Evolutionary conservation across 2,329 filamentous ascomycete species (phyloP).

Genomic region (Arthroderma sp.): DNA sequence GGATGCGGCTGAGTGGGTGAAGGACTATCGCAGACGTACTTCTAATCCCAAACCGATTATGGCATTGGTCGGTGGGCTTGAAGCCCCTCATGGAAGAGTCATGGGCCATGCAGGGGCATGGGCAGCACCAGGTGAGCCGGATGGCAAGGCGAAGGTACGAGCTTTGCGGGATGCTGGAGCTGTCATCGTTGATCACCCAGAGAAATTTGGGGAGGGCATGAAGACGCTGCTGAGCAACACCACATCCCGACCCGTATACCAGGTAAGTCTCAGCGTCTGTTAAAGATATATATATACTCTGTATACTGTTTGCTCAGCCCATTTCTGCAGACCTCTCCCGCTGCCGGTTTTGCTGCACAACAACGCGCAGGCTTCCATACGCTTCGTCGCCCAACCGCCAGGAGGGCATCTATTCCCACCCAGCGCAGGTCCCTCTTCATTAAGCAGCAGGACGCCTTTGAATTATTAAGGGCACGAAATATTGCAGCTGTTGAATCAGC

Average conservation of each 20-base stretch:
- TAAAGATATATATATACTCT: neutral
- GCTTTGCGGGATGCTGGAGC: conserved; percentile 54
- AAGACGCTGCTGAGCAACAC: conserved; percentile 42
- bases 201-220: conserved; percentile 58
- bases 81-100: conserved; percentile 49
- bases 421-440: conserved; percentile 45
- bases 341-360: conserved; percentile 17
- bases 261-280: conserved; percentile 12
- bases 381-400: conserved; percentile 13
- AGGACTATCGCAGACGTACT: conserved; percentile 46
- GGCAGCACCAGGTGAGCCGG: conserved; percentile 51
- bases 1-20: conserved; percentile 62
- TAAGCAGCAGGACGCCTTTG: conserved; percentile 39
- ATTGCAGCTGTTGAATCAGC: conserved; percentile 32
- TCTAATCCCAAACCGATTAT: conserved; percentile 57
- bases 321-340: conserved; percentile 4
- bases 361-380: conserved; percentile 45
- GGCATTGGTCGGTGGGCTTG: conserved; percentile 54
- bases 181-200: conserved; percentile 60
- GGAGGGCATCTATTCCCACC: conserved; percentile 1
- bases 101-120: conserved; percentile 76
- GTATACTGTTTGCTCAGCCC: neutral
- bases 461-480: conserved; percentile 41
- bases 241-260: conserved; percentile 16
- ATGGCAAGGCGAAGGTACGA: conserved; percentile 51